Evolutionary conservation across 176 grass and related monocot species (phyloP).

Genomic region (Bromus sterilis): DNA sequence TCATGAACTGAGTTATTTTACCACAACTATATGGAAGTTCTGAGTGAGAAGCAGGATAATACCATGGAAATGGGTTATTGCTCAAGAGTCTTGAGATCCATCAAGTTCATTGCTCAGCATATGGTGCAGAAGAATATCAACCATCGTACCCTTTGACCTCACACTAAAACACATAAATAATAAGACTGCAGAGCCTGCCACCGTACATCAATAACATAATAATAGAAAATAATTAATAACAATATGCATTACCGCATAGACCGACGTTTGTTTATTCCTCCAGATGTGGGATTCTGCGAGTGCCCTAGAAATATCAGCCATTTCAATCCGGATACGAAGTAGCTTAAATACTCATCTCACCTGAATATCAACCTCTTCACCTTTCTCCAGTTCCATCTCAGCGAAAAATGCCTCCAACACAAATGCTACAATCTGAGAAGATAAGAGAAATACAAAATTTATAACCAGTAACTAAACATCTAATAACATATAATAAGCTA

Average conservation of each 20-base stretch:
- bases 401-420: constrained; percentile 97
- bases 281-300: constrained; percentile 11
- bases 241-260: constrained; percentile 48
- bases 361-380: constrained; percentile 30
- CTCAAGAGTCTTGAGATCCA: constrained; percentile 38
- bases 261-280: constrained; percentile 21
- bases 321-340: background rate
- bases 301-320: background rate
- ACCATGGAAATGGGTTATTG: constrained; percentile 33
- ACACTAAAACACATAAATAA: constrained; percentile 28
- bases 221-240: constrained; percentile 15
- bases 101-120: constrained; percentile 81
- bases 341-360: constrained; percentile 27
- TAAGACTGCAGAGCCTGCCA: constrained; percentile 4
- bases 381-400: constrained; percentile 94
- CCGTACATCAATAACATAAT: background rate
- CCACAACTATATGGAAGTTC: constrained; percentile 6
- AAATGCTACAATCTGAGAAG: constrained; percentile 91
- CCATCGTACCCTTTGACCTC: constrained; percentile 57
- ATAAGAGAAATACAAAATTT: background rate
- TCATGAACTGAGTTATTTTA: background rate
- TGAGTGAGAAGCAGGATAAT: background rate
- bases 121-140: constrained; percentile 90
- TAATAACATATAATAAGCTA: constrained; percentile 16
- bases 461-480: constrained; percentile 22